A percentile compares a stretch with the other conserved stretches of the same genome.
phyloP scores from a whole-genome alignment of 306 rosid species.

The cucumber (Cucumis sativus) region Cucumber_9930_V3 NC_026655.2:14381501-14382000 shows the following conservation, averaged over 20 bases:
- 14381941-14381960: constrained; percentile 88
- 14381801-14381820: neutral
- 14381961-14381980: constrained; percentile 89
- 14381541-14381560: constrained; percentile 65
- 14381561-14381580: constrained; percentile 48
- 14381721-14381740: constrained; percentile 68
- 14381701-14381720: constrained; percentile 60
- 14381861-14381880: constrained; percentile 2
- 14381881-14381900: constrained; percentile 74
- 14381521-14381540: constrained; percentile 79
- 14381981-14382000: constrained; percentile 20
- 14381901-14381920: constrained; percentile 71
- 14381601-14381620: constrained; percentile 72
- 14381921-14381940: constrained; percentile 76
- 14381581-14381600: constrained; percentile 38
- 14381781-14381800: no score
- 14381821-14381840: constrained; percentile 13
- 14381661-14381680: constrained; percentile 69
- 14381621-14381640: constrained; percentile 79
- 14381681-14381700: constrained; percentile 64
- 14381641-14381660: constrained; percentile 72
- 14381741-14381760: constrained; percentile 62
- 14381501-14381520: constrained; percentile 75
- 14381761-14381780: no score
- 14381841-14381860: constrained; percentile 41